Base-by-base conservation (phyloP, 495 filamentous ascomycete genomes). In the Thozetella sp. region DNA sequence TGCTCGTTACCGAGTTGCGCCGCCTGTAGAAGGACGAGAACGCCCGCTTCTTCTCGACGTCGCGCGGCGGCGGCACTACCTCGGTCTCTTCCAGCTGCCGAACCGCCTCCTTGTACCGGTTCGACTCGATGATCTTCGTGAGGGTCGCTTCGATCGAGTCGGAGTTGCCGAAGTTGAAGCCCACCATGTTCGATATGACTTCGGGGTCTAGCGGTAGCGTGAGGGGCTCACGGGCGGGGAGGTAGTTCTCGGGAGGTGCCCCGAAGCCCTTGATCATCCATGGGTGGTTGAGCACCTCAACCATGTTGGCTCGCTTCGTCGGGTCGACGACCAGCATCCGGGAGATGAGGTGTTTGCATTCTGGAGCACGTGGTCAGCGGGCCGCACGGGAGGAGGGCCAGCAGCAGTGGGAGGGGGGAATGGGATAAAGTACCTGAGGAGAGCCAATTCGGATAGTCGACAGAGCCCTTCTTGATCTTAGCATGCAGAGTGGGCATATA, bases 11-110 rank as follows among this genome's bases (percentile, higher is more conserved):
- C 1, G 96, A 97, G 67, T 91, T 97, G 30, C 93, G 86, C 63
- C 95, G 85, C 75, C 97, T 97, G 75, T 99, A 99, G 65, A 99
- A 98, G 70, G 97, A 93, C 63, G 98, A 97, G 10, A 95, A 92
- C 1, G 90, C 91, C 50, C 93, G 86, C 71, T 91, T 93, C 72
- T 91, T 93, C 70, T 98, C 96, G 2, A 72, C 66, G 25, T 88
- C 85, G 43, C 88, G 88, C 23, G 84, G 87, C 2, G 84, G 79
- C 17, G 75, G 73, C 9, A 87, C 83, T 40, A 82, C 71, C 62
- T 93, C 88, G 65, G 86, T 89, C 57, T 89, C 85, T 58, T 78
- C 70, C 2, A 82, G 65, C 23, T 86, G 75, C 52, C 84, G 81
- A 17, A 96, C 79, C 4, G 93, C 93, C 46, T 85, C 83, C 59